These are phyloP conservation scores for Kodamaea sp. DNA, from an alignment of 1,139 yeast species.

Conservation along the genomic window DNA sequence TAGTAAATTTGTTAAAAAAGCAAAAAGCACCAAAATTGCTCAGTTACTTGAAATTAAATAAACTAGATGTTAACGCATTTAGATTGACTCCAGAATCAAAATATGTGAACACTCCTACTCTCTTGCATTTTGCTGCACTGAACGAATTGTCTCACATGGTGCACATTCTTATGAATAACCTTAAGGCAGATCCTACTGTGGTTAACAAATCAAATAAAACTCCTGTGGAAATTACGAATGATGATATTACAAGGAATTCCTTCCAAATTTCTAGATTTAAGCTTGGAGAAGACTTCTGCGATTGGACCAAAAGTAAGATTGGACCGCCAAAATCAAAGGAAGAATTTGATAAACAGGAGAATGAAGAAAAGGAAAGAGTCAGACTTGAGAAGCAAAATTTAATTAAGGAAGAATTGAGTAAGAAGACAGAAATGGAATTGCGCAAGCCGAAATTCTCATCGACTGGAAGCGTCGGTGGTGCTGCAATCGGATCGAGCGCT, in stretches of 20 bases:
- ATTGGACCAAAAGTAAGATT: conserved; percentile 70
- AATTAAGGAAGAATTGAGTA: conserved; percentile 41
- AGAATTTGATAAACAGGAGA: conserved; percentile 48
- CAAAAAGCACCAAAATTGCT: conserved; percentile 77
- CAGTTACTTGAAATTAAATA: conserved; percentile 57
- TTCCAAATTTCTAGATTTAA: conserved; percentile 67
- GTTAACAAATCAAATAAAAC: conserved; percentile 55
- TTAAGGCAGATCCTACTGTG: conserved; percentile 69
- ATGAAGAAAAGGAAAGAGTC: conserved; percentile 26
- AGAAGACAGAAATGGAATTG: conserved; percentile 37
- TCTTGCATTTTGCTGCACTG: conserved; percentile 75
- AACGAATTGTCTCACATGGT: conserved; percentile 68
- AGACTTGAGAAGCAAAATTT: conserved; percentile 35
- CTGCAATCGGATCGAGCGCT: conserved; percentile 14
- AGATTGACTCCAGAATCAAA: conserved; percentile 51
- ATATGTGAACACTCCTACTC: conserved; percentile 61
- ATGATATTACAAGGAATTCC: conserved; percentile 45
- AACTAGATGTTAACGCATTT: conserved; percentile 48
- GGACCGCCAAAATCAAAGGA: conserved; percentile 64
- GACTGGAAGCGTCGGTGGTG: conserved; percentile 28
- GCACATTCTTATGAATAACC: conserved; percentile 54
- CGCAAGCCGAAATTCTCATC: conserved; percentile 32
- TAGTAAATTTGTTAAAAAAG: conserved; percentile 58
- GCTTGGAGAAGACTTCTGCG: conserved; percentile 65
- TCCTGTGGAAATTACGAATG: conserved; percentile 54